Percentiles rank a stretch among this genome's conserved stretches.
phyloP scores from a whole-genome alignment of 2,329 filamentous ascomycete genomes.

The Monilinia fructicola region DNA sequence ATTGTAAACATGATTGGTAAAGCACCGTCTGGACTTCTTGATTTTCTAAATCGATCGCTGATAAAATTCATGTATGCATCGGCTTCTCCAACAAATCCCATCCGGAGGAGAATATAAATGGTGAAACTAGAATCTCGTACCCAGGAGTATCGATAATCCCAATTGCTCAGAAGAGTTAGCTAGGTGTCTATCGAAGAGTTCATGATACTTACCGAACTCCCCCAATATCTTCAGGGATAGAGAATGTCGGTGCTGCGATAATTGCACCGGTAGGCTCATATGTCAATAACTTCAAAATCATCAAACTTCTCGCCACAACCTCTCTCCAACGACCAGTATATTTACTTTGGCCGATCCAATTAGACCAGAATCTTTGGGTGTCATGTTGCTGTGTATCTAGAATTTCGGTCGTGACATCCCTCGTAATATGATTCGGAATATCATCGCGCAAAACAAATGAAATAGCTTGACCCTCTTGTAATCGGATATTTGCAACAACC shows the following conservation, averaged over 20 bases:
- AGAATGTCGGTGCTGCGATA: constrained; percentile 74
- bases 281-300: constrained; percentile 74
- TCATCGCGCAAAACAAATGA: constrained; percentile 69
- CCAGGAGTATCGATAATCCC: constrained; percentile 78
- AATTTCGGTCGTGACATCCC: constrained; percentile 56
- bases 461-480: constrained; percentile 66
- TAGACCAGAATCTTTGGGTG: constrained; percentile 70
- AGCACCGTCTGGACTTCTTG: constrained; percentile 58
- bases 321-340: constrained; percentile 74
- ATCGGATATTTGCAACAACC: constrained; percentile 57
- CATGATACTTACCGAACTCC: constrained; percentile 49
- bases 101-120: constrained; percentile 72
- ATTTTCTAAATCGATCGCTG: constrained; percentile 65
- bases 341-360: constrained; percentile 68
- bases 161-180: constrained; percentile 47
- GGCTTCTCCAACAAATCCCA: constrained; percentile 73
- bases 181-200: not conserved
- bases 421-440: constrained; percentile 55
- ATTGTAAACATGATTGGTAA: constrained; percentile 84
- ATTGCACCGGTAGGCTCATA: constrained; percentile 79
- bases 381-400: constrained; percentile 65
- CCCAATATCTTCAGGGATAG: constrained; percentile 71
- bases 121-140: constrained; percentile 76
- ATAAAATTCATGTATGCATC: constrained; percentile 80
- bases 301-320: constrained; percentile 67